A percentile compares a stretch with the other conserved stretches of the same genome.
Evolutionary conservation across 2,329 filamentous ascomycete genomes (phyloP).

Genomic region (Diaporthe helianthi): DNA sequence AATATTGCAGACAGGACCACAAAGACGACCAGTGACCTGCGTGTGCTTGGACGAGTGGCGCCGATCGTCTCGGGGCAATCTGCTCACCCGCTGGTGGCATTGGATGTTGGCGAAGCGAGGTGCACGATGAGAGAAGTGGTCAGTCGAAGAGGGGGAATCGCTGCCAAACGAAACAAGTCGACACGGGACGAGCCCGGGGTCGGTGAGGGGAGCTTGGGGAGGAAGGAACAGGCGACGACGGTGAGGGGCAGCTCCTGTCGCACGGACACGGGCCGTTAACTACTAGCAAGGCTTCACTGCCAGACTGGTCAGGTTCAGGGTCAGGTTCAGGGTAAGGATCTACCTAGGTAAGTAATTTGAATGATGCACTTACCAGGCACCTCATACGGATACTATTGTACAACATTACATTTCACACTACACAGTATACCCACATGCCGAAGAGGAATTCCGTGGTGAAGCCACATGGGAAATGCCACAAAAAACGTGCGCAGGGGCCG

Average conservation of each 20-base stretch:
- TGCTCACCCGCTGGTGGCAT: conserved; percentile 5
- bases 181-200: conserved; percentile 16
- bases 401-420: too few relatives aligned
- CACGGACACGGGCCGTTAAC: conserved; percentile 23
- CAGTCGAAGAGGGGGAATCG: conserved; percentile 1
- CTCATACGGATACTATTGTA: too few relatives aligned
- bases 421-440: not conserved
- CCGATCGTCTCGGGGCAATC: not conserved
- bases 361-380: not conserved
- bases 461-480: conserved; percentile 4
- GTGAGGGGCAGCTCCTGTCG: conserved; percentile 14
- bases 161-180: conserved; percentile 6
- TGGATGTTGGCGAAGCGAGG: conserved; percentile 19
- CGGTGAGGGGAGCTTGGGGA: not conserved
- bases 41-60: conserved; percentile 5
- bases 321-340: too few relatives aligned
- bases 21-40: not conserved
- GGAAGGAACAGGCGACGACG: conserved; percentile 11
- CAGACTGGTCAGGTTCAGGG: too few relatives aligned
- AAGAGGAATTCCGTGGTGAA: conserved; percentile 3
- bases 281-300: not conserved
- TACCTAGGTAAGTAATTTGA: not conserved
- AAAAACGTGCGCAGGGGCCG: conserved; percentile 21
- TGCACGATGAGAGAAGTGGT: not conserved
- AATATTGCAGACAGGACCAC: not conserved